A percentile compares a stretch with the other conserved stretches of the same genome.
Evolutionary conservation across 345 rosid genomes (phyloP).

Genomic region (Anastatica hierochuntica): DNA sequence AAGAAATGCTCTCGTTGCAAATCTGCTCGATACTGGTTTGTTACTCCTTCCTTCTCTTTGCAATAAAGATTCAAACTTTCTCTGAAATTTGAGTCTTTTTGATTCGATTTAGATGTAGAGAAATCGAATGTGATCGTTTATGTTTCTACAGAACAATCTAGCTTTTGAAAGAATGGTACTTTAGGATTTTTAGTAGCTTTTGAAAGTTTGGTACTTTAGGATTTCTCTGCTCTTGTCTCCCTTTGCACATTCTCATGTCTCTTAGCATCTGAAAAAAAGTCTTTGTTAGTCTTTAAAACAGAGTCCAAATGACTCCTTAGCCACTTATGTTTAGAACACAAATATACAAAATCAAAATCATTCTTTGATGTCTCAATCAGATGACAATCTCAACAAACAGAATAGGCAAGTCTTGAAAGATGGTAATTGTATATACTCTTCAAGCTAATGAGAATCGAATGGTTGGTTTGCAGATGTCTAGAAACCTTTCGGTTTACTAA

Average conservation of each 20-base stretch:
- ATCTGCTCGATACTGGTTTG: conserved; percentile 45
- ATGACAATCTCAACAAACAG: not conserved
- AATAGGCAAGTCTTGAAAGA: not conserved
- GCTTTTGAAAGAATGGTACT: not conserved
- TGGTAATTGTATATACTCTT: not conserved
- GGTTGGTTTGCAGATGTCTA: not conserved
- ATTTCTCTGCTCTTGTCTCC: conserved; percentile 14
- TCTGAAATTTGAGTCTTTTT: not conserved
- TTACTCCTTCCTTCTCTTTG: not conserved
- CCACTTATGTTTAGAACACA: conserved; percentile 5
- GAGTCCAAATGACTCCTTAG: not conserved
- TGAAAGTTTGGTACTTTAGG: too few relatives aligned
- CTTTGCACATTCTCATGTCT: conserved; percentile 11
- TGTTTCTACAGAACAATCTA: not conserved
- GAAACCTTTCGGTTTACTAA: too few relatives aligned
- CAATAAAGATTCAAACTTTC: not conserved
- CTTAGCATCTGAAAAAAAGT: conserved; percentile 7
- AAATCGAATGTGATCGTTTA: not conserved
- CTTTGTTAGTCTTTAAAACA: conserved; percentile 3
- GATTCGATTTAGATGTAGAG: not conserved
- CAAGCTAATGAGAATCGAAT: conserved; percentile 1
- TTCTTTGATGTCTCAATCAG: too few relatives aligned
- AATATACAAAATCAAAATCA: not conserved
- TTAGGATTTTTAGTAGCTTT: too few relatives aligned
- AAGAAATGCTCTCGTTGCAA: conserved; percentile 52